phyloP scores from a whole-genome alignment of 106 monocot genomes.

The Allium sativum region DNA sequence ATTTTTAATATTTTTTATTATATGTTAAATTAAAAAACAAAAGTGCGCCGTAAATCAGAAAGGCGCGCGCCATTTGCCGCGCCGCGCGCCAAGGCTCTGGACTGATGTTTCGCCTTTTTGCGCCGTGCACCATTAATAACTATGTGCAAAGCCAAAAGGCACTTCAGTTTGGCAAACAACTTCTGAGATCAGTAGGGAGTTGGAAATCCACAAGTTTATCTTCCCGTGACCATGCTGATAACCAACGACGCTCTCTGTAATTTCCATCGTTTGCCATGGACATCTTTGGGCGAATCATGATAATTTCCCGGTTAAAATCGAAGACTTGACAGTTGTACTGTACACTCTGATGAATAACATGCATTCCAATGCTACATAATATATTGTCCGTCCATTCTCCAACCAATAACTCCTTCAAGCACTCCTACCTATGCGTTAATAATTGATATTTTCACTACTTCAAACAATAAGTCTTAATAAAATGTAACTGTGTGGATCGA shows the following conservation, averaged over 20 bases:
- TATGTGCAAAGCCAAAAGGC: too few relatives aligned
- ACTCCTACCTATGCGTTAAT: constrained; percentile 85
- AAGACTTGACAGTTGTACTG: constrained; percentile 98
- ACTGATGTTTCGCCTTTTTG: too few relatives aligned
- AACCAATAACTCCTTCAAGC: constrained; percentile 65
- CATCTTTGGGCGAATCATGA: constrained; percentile 98
- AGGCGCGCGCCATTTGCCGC: too few relatives aligned
- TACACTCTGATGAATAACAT: constrained; percentile 74
- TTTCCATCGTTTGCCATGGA: constrained; percentile 97
- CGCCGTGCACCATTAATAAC: too few relatives aligned
- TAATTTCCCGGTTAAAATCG: constrained; percentile 70
- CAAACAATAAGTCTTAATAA: too few relatives aligned
- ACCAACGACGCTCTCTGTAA: constrained; percentile 93
- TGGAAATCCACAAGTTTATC: too few relatives aligned
- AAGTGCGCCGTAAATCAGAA: too few relatives aligned
- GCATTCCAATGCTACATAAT: constrained; percentile 94
- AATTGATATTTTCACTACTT: constrained; percentile 6
- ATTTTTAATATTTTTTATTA: too few relatives aligned
- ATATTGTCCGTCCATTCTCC: constrained; percentile 76
- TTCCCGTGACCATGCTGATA: too few relatives aligned
- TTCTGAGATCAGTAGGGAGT: constrained; percentile 56
- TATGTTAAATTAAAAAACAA: too few relatives aligned
- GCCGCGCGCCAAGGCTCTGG: too few relatives aligned
- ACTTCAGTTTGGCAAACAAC: constrained; percentile 45
- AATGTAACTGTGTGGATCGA: too few relatives aligned